Base-by-base conservation (phyloP, 306 rosid genomes). In the Astragalus membranaceus region DNA sequence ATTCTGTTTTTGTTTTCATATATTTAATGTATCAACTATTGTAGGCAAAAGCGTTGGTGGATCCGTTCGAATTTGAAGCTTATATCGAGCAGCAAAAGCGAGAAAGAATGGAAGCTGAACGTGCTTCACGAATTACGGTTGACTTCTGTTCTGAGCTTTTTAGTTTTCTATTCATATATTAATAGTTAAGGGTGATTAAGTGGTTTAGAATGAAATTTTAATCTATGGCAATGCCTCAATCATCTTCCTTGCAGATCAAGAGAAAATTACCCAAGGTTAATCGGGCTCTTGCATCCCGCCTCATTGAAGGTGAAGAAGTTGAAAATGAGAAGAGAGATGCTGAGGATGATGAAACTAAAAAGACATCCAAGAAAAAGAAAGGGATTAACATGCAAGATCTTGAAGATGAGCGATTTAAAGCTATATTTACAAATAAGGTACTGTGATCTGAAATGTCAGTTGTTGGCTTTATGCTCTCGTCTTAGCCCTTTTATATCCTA, bases 251-350 rank as follows among this genome's bases (percentile, higher is more conserved):
- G 78, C 86, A 94, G 98, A 78, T 86, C 32, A 87, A 76, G 83
- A 88, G 73, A 80, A 90, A 85, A 79, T 61, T 94, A 63, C 98
- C 98, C 73, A 88, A 87, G 72, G 88, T 90, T 57, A 94, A 94
- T 68, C 84, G 88, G 71, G 55, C 39, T 26, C 85, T 88, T 39
- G 98, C 96, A 48, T 80, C 81, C 65, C 89, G 83, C 63, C 85
- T 93, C 55, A 77, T 85, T 16, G 87, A 84, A 65, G 60, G 50
- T 46, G 98, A 87, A 78, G 94, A 83, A 66, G 78, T 70, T 63
- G 92, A 80, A 59, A 72, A 70, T 48, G 96, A 85, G 64, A 80
- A 75, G 53, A 77, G 32, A 75, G 92, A 83, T 52, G 78, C 52
- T 35, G 81, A 54, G 51, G 90, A 72, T 50, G 73, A 64, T 56